Conservation (phyloP, 176 grass and related monocot species). For the Zizania latifolia region DNA sequence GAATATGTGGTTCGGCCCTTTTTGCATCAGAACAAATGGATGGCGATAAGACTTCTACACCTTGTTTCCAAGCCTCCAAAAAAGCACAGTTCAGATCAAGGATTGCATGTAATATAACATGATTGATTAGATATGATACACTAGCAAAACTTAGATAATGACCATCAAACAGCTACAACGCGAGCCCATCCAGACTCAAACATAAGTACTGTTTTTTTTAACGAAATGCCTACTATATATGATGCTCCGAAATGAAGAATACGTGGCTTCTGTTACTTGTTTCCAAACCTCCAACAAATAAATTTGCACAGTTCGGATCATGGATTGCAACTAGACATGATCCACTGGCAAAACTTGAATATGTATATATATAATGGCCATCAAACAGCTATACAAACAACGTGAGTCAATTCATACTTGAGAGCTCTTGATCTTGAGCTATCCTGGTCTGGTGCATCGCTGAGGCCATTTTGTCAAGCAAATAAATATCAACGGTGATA, state of each 20-base stretch:
- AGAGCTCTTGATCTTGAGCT: not conserved
- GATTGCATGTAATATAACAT: not conserved
- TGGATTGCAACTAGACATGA: not conserved
- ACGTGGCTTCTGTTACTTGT: not conserved
- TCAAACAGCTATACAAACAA: constrained; percentile 33
- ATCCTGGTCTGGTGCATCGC: not conserved
- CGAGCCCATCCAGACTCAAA: no score
- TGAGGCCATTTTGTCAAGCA: constrained; percentile 10
- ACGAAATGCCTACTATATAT: not conserved
- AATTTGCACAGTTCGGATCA: not conserved
- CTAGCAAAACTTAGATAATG: constrained; percentile 13
- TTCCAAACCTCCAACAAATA: not conserved
- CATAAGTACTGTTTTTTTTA: no score
- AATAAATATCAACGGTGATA: constrained; percentile 10
- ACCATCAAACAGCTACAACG: no score
- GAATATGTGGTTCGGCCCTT: no score
- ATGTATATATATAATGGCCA: not conserved
- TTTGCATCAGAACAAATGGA: not conserved
- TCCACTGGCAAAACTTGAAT: constrained; percentile 4
- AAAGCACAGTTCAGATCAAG: not conserved
- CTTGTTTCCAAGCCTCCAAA: not conserved
- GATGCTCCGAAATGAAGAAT: not conserved
- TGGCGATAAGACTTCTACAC: not conserved
- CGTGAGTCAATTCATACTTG: constrained; percentile 1
- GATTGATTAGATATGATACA: not conserved